A percentile compares a stretch with the other conserved stretches of the same genome.
Evolutionary conservation across 1,284 basidiomycete genomes (phyloP).

Genomic region (Golubevia sp.): DNA sequence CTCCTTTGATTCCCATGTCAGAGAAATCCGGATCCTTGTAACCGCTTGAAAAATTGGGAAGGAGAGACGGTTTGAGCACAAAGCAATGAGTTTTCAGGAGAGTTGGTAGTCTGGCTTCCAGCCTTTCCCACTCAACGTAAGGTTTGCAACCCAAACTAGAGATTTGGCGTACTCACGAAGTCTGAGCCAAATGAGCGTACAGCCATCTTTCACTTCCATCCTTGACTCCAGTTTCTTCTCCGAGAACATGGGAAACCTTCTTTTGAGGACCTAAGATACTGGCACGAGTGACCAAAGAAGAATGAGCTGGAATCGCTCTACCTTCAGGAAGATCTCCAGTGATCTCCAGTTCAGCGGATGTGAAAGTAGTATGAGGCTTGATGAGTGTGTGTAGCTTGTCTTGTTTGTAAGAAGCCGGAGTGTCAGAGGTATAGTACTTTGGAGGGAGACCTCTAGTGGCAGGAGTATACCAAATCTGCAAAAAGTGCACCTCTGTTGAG

Average conservation of each 20-base stretch:
- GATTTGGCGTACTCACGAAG: slow-evolving; percentile 8
- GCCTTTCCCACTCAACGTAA: neutral
- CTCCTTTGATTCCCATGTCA: neutral
- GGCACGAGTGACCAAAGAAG: slow-evolving; percentile 25
- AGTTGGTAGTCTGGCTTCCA: slow-evolving; percentile 50
- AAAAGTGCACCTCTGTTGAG: slow-evolving; percentile 37
- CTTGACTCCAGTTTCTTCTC: slow-evolving; percentile 16
- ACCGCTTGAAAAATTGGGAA: slow-evolving; percentile 12
- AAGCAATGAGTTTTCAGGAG: slow-evolving; percentile 80
- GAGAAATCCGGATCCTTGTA: neutral
- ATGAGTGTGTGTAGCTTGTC: slow-evolving; percentile 37
- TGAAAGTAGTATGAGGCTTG: slow-evolving; percentile 21
- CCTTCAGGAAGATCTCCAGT: slow-evolving; percentile 26
- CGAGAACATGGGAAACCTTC: slow-evolving; percentile 23
- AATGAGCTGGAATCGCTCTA: slow-evolving; percentile 27
- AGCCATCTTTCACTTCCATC: slow-evolving; percentile 26
- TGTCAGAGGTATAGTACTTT: slow-evolving; percentile 36
- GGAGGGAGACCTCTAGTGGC: slow-evolving; percentile 19
- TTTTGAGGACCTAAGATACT: slow-evolving; percentile 21
- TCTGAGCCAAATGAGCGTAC: slow-evolving; percentile 40
- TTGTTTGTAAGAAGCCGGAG: slow-evolving; percentile 23
- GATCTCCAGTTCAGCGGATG: slow-evolving; percentile 8
- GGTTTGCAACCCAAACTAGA: slow-evolving; percentile 1
- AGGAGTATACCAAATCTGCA: slow-evolving; percentile 46
- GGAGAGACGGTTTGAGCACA: slow-evolving; percentile 62